phyloP scores from a whole-genome alignment of 1,284 basidiomycete genomes.

The Crepidotus sp. region DNA sequence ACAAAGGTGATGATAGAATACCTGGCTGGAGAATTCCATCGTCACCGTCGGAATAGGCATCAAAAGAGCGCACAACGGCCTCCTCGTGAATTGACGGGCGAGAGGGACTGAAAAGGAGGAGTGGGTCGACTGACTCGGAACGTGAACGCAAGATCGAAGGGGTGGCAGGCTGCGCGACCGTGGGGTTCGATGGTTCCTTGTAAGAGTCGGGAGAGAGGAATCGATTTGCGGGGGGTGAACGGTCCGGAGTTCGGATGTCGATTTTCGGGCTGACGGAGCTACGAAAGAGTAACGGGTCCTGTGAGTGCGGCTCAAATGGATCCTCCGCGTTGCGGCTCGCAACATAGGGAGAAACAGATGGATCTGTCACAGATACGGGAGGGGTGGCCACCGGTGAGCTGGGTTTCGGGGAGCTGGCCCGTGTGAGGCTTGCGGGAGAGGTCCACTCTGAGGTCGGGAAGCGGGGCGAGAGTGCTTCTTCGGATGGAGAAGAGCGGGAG shows the following conservation, averaged over 20 bases:
- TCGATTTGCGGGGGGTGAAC: not conserved
- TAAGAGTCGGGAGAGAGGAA: not conserved
- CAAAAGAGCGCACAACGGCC: not conserved
- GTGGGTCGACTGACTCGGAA: constrained; percentile 13
- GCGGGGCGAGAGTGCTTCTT: not conserved
- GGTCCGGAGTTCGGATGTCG: not conserved
- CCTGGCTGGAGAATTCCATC: not conserved
- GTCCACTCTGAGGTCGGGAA: not conserved
- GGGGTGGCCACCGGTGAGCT: constrained; percentile 10
- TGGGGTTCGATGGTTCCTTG: not conserved
- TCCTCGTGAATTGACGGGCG: constrained; percentile 5
- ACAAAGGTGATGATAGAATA: constrained; percentile 4
- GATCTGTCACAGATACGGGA: not conserved
- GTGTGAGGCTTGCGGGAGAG: constrained; percentile 6
- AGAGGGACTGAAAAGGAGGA: constrained; percentile 13
- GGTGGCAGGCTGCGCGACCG: not conserved
- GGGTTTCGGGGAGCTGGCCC: constrained; percentile 5
- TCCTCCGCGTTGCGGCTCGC: not conserved
- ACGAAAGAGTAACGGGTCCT: constrained; percentile 6
- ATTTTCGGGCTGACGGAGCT: constrained; percentile 1
- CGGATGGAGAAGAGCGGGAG: not conserved
- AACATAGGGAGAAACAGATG: constrained; percentile 1
- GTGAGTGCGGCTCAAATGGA: not conserved
- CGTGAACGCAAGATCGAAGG: constrained; percentile 6
- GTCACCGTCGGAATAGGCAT: not conserved